Percentiles rank a stretch among this genome's conserved stretches.
Evolutionary conservation across 2,329 filamentous ascomycete species (phyloP).

Genomic region (Epichloe typhina): DNA sequence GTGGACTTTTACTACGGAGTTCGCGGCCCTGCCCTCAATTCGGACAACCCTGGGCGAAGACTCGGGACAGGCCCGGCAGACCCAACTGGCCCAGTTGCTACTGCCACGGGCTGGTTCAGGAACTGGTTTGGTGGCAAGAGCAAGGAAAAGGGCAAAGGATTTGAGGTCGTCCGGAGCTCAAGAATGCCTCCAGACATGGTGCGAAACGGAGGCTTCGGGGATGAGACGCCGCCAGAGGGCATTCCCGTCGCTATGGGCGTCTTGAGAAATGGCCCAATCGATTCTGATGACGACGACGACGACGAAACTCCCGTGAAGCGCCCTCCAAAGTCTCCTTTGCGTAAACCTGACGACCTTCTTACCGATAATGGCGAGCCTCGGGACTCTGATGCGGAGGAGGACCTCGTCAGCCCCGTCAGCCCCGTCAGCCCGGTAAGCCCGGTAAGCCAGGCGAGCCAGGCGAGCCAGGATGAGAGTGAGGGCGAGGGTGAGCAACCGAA

Average conservation of each 20-base stretch:
- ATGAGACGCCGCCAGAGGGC: conserved; percentile 54
- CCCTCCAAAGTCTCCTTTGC: conserved; percentile 13
- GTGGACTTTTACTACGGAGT: conserved; percentile 96
- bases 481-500: conserved; percentile 12
- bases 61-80: conserved; percentile 90
- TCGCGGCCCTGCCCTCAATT: conserved; percentile 73
- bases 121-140: conserved; percentile 68
- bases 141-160: conserved; percentile 91
- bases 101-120: conserved; percentile 81
- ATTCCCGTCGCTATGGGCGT: conserved; percentile 52
- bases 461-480: no score
- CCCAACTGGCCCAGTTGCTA: conserved; percentile 80
- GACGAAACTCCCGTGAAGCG: conserved; percentile 15
- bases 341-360: conserved; percentile 24
- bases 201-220: conserved; percentile 37
- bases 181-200: conserved; percentile 67
- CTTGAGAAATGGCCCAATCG: conserved; percentile 46
- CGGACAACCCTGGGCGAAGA: conserved; percentile 67
- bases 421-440: background rate
- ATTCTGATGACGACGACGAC: conserved; percentile 46
- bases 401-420: conserved; percentile 16
- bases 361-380: conserved; percentile 33
- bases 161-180: conserved; percentile 87
- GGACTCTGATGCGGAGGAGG: conserved; percentile 33
- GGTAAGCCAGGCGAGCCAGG: background rate